Percentiles rank a stretch among this genome's conserved stretches.
phyloP scores from a whole-genome alignment of 257 asterid species.

The Ligustrum vulgare region DNA sequence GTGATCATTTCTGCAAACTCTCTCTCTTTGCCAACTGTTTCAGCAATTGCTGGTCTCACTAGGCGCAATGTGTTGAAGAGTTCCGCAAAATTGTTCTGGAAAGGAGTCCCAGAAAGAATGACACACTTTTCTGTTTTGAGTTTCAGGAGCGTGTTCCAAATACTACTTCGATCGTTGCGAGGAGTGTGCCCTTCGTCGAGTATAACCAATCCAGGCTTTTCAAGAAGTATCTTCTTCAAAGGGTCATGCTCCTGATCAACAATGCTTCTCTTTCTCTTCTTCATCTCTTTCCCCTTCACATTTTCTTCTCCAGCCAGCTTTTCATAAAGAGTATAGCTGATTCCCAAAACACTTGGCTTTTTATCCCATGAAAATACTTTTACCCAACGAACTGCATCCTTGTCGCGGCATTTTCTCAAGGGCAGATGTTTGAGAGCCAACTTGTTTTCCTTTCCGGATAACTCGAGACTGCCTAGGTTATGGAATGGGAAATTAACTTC shows the following conservation, averaged over 20 bases:
- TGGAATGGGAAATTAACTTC: constrained; percentile 46
- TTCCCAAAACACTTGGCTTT: constrained; percentile 43
- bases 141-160: constrained; percentile 49
- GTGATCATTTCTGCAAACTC: constrained; percentile 30
- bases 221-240: constrained; percentile 40
- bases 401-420: constrained; percentile 1
- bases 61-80: neutral
- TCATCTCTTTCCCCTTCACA: neutral
- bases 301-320: constrained; percentile 37
- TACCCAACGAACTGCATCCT: constrained; percentile 29
- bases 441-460: constrained; percentile 16
- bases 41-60: constrained; percentile 31
- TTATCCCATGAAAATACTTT: constrained; percentile 44
- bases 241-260: constrained; percentile 6
- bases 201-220: constrained; percentile 53
- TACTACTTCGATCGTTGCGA: constrained; percentile 43
- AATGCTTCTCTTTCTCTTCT: neutral
- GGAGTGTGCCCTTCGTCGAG: constrained; percentile 76
- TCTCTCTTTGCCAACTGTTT: constrained; percentile 34
- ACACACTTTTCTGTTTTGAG: constrained; percentile 38
- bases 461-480: constrained; percentile 42
- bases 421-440: constrained; percentile 4
- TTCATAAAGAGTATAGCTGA: constrained; percentile 56
- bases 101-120: constrained; percentile 70
- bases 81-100: constrained; percentile 51